phyloP scores from a whole-genome alignment of 139 green algal species.

The Nannochloris sp. region DNA sequence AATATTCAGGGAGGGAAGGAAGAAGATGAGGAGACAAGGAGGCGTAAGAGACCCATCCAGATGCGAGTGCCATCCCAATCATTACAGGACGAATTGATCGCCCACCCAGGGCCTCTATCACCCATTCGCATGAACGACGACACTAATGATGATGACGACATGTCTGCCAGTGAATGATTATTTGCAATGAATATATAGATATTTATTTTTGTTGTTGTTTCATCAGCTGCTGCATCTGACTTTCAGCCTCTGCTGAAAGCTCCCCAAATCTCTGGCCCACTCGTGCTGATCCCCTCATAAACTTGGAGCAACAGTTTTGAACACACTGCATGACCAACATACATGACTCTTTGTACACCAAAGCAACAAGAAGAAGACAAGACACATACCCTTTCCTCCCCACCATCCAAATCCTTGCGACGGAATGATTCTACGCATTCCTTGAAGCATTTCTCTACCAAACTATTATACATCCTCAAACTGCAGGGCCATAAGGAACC shows the following conservation, averaged over 20 bases:
- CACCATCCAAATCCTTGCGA: constrained; percentile 76
- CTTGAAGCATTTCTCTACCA: constrained; percentile 92
- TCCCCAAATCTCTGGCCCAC: constrained; percentile 83
- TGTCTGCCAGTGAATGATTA: no score
- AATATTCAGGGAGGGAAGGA: no score
- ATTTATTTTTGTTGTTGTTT: constrained; percentile 16
- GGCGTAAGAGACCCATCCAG: no score
- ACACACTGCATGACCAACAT: constrained; percentile 64
- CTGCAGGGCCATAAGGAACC: constrained; percentile 27
- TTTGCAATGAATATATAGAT: background rate
- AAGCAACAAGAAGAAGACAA: background rate
- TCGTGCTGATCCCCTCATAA: constrained; percentile 84
- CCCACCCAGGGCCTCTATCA: no score
- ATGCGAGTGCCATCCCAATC: no score
- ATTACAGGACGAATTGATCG: no score
- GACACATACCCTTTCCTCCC: constrained; percentile 79
- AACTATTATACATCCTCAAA: constrained; percentile 92
- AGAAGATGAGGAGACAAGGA: no score
- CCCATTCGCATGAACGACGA: no score
- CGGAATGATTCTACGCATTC: constrained; percentile 89
- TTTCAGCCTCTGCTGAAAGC: constrained; percentile 44
- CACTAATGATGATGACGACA: no score
- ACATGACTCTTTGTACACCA: no score
- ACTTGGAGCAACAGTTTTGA: constrained; percentile 87
- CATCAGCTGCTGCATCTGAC: constrained; percentile 44